Evolutionary conservation across 495 filamentous ascomycete species (phyloP).

Genomic region (Penicillium pulvis): DNA sequence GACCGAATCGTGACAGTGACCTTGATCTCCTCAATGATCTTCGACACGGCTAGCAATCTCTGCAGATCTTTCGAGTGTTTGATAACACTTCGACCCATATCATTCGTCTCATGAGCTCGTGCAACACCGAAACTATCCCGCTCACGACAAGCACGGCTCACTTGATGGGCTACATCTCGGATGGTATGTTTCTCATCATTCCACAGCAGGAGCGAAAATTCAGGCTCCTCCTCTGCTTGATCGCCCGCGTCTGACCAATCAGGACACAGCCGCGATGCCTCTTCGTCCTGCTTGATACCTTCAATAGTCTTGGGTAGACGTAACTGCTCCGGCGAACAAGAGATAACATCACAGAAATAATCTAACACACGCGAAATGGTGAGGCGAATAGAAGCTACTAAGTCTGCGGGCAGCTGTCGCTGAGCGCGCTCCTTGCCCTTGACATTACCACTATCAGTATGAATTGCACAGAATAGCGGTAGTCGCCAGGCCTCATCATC

Average conservation of each 20-base stretch:
- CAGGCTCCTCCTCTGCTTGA: slow-evolving; percentile 56
- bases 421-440: slow-evolving; percentile 65
- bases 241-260: slow-evolving; percentile 71
- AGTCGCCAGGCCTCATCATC: slow-evolving; percentile 90
- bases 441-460: slow-evolving; percentile 61
- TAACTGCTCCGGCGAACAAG: slow-evolving; percentile 94
- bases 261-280: slow-evolving; percentile 70
- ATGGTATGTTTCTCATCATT: slow-evolving; percentile 99
- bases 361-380: slow-evolving; percentile 85
- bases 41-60: slow-evolving; percentile 71
- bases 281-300: slow-evolving; percentile 79
- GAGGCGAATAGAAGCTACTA: slow-evolving; percentile 72
- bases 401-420: slow-evolving; percentile 66
- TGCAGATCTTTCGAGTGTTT: slow-evolving; percentile 71
- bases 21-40: slow-evolving; percentile 90
- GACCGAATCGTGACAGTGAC: slow-evolving; percentile 95
- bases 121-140: slow-evolving; percentile 64
- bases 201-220: slow-evolving; percentile 91
- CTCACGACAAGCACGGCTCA: slow-evolving; percentile 84
- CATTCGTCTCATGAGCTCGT: slow-evolving; percentile 85
- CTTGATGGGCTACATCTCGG: slow-evolving; percentile 84
- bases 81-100: slow-evolving; percentile 81
- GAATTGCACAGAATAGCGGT: slow-evolving; percentile 90
- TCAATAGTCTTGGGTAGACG: slow-evolving; percentile 79
- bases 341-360: slow-evolving; percentile 96